A percentile compares a stretch with the other conserved stretches of the same genome.
Evolutionary conservation across 2,329 filamentous ascomycete species (phyloP).

Genomic region (Bipolaris oryzae): DNA sequence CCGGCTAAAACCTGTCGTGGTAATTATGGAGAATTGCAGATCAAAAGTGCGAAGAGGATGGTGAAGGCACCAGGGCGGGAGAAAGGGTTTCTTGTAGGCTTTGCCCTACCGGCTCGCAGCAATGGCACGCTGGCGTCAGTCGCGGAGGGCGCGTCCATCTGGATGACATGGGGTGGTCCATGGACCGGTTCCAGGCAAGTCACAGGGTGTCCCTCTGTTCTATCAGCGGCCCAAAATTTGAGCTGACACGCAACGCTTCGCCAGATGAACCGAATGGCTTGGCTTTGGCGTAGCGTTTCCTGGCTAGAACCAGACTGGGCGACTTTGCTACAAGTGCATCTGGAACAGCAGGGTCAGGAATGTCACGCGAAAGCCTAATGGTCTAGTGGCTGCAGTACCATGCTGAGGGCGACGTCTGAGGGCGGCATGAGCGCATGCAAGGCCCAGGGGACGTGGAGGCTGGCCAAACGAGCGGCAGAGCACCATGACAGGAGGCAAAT

Average conservation of each 20-base stretch:
- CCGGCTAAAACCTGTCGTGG: not conserved
- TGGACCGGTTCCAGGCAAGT: constrained; percentile 35
- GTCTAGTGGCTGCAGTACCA: constrained; percentile 27
- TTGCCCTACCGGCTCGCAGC: not conserved
- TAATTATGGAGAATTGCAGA: constrained; percentile 2
- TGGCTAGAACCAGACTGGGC: constrained; percentile 25
- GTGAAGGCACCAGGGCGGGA: constrained; percentile 19
- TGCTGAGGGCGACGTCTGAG: constrained; percentile 14
- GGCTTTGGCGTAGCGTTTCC: constrained; percentile 26
- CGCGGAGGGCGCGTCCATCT: constrained; percentile 23
- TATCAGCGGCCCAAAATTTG: constrained; percentile 32
- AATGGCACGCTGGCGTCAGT: constrained; percentile 22
- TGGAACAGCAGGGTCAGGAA: constrained; percentile 24
- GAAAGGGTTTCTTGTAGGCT: constrained; percentile 34
- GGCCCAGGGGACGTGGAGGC: constrained; percentile 13
- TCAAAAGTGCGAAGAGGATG: constrained; percentile 6
- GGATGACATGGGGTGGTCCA: constrained; percentile 27
- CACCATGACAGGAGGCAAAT: constrained; percentile 11
- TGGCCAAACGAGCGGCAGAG: constrained; percentile 1
- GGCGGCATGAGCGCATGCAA: constrained; percentile 12
- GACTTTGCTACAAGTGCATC: constrained; percentile 18
- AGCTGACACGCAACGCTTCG: constrained; percentile 40
- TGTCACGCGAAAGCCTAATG: constrained; percentile 26
- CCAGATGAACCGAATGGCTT: constrained; percentile 24
- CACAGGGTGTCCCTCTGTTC: constrained; percentile 33